Evolutionary conservation across 208 protist genomes (phyloP).

Genomic region (Trypanosoma theileri): DNA sequence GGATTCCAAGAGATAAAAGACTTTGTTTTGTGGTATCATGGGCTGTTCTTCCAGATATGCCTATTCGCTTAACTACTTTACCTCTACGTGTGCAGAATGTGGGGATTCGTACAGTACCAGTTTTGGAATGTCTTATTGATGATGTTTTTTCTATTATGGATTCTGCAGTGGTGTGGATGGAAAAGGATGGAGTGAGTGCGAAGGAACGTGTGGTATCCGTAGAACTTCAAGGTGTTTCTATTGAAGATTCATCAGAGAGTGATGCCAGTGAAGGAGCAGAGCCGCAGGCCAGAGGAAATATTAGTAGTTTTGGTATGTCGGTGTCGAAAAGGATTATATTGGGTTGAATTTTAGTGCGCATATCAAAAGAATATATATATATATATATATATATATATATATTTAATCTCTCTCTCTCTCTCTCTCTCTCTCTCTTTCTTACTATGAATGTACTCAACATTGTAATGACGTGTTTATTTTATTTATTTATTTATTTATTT

Average conservation of each 20-base stretch:
- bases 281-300: neutral
- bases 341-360: too few relatives aligned
- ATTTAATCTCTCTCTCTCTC: too few relatives aligned
- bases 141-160: constrained; percentile 62
- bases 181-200: neutral
- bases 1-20: neutral
- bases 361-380: too few relatives aligned
- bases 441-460: too few relatives aligned
- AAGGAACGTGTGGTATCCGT: constrained; percentile 16
- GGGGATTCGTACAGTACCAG: constrained; percentile 29
- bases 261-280: constrained; percentile 7
- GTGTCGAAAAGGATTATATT: neutral
- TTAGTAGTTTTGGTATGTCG: constrained; percentile 4
- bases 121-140: constrained; percentile 65
- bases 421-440: too few relatives aligned
- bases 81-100: constrained; percentile 18
- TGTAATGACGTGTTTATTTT: too few relatives aligned
- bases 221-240: constrained; percentile 43
- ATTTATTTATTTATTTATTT: too few relatives aligned
- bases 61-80: constrained; percentile 65
- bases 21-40: constrained; percentile 26
- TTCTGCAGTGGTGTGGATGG: constrained; percentile 17
- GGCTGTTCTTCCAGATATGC: constrained; percentile 36
- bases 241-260: constrained; percentile 41
- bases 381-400: too few relatives aligned